Evolutionary conservation across 2,329 filamentous ascomycete genomes (phyloP).

Genomic region (Aspergillus ochraceus): DNA sequence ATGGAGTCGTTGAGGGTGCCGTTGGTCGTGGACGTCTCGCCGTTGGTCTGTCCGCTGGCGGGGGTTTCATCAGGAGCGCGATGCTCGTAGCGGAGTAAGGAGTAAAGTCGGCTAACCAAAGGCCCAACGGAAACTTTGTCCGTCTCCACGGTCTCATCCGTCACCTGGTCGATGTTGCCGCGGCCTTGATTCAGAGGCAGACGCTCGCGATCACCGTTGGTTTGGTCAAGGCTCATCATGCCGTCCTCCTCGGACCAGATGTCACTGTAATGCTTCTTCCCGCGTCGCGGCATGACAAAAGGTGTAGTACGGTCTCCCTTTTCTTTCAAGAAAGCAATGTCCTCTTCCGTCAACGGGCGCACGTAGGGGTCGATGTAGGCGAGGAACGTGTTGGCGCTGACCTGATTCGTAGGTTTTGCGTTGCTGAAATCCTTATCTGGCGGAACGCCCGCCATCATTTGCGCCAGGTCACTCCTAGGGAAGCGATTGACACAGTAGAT

Average conservation of each 20-base stretch:
- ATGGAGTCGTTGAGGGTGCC: constrained; percentile 50
- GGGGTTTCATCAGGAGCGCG: constrained; percentile 58
- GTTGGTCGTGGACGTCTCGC: constrained; percentile 43
- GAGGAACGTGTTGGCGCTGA: constrained; percentile 90
- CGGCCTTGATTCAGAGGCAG: constrained; percentile 78
- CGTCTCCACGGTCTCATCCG: constrained; percentile 81
- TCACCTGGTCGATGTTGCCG: constrained; percentile 82
- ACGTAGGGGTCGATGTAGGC: constrained; percentile 91
- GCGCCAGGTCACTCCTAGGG: constrained; percentile 74
- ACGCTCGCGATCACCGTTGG: constrained; percentile 62
- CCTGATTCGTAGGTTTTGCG: constrained; percentile 89
- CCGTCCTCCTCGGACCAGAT: constrained; percentile 95
- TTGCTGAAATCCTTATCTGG: constrained; percentile 96
- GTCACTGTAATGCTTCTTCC: constrained; percentile 82
- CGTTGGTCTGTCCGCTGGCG: constrained; percentile 54
- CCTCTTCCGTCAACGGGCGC: constrained; percentile 84
- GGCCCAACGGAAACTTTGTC: constrained; percentile 88
- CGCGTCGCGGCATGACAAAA: constrained; percentile 82
- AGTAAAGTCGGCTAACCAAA: constrained; percentile 76
- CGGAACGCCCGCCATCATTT: constrained; percentile 83
- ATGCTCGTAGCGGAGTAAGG: constrained; percentile 75
- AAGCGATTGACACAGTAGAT: constrained; percentile 87
- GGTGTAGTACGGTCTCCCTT: constrained; percentile 79
- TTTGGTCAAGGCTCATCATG: constrained; percentile 69
- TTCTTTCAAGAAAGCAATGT: constrained; percentile 88